Evolutionary conservation across 768 basidiomycete species (phyloP).

Genomic region (Tephrocybe sp.): DNA sequence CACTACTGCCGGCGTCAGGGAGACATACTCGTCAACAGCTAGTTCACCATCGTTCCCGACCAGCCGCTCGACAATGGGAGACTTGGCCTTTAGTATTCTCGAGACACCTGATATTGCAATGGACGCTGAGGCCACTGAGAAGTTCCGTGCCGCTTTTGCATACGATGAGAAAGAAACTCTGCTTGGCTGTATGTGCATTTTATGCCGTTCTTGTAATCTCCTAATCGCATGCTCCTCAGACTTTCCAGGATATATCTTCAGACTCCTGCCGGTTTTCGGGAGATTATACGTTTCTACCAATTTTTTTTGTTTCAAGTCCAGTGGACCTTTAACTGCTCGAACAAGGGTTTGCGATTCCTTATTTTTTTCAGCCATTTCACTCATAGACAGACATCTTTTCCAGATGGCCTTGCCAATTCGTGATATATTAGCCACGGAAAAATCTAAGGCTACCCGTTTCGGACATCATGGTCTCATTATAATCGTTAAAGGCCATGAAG

Average conservation of each 20-base stretch:
- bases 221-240: slow-evolving; percentile 44
- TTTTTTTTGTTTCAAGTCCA: slow-evolving; percentile 94
- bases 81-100: slow-evolving; percentile 79
- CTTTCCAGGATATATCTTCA: slow-evolving; percentile 87
- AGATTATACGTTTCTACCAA: slow-evolving; percentile 90
- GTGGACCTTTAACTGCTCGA: slow-evolving; percentile 71
- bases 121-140: slow-evolving; percentile 66
- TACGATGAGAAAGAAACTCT: slow-evolving; percentile 86
- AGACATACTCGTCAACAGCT: slow-evolving; percentile 56
- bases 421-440: slow-evolving; percentile 84
- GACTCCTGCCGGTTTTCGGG: slow-evolving; percentile 87
- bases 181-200: slow-evolving; percentile 73
- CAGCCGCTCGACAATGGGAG: slow-evolving; percentile 43
- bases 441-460: slow-evolving; percentile 84
- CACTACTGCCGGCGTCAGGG: slow-evolving; percentile 45
- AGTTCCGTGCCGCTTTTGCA: slow-evolving; percentile 82
- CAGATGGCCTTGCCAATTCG: slow-evolving; percentile 95
- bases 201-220: not conserved
- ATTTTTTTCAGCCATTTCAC: not conserved
- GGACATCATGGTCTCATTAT: slow-evolving; percentile 88
- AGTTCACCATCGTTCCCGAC: slow-evolving; percentile 26
- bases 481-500: slow-evolving; percentile 94
- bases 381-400: not conserved
- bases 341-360: slow-evolving; percentile 69
- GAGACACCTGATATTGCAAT: slow-evolving; percentile 67